A percentile compares a stretch with the other conserved stretches of the same genome.
These are phyloP conservation scores for Rhizopogon salebrosus DNA, from an alignment of 768 basidiomycete species.

Conservation along the genomic window DNA sequence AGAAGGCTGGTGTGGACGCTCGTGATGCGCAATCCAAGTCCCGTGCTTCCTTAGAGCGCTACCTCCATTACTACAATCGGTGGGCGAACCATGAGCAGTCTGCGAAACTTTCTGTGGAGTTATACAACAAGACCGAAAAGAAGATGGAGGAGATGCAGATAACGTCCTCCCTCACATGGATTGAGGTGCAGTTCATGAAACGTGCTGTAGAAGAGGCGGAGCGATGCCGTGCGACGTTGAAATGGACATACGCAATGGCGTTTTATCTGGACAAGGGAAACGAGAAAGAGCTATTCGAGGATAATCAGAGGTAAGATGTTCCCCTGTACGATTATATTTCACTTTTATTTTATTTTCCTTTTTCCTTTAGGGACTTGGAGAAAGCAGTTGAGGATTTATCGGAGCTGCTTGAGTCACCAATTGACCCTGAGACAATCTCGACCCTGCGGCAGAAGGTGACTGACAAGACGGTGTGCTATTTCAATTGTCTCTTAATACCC, in stretches of 20 bases:
- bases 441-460: conserved; percentile 87
- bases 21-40: conserved; percentile 89
- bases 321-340: neutral
- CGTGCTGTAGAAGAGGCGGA: conserved; percentile 92
- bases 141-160: conserved; percentile 99
- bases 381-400: conserved; percentile 93
- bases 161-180: conserved; percentile 90
- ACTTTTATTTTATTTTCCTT: neutral
- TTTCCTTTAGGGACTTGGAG: conserved; percentile 72
- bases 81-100: conserved; percentile 99
- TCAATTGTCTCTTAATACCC: neutral
- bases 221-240: conserved; percentile 90
- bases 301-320: conserved; percentile 75
- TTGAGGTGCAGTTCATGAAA: conserved; percentile 98
- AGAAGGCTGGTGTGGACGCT: conserved; percentile 81
- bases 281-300: conserved; percentile 92
- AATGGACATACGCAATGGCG: conserved; percentile 99
- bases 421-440: conserved; percentile 81
- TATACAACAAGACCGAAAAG: conserved; percentile 95
- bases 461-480: conserved; percentile 76
- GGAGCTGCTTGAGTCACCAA: conserved; percentile 86
- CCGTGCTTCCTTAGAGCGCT: conserved; percentile 88
- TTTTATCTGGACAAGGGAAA: conserved; percentile 91
- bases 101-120: conserved; percentile 89
- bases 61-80: conserved; percentile 98